Conservation (phyloP, 768 basidiomycete genomes). For the Fistulinella prunicolor region DNA sequence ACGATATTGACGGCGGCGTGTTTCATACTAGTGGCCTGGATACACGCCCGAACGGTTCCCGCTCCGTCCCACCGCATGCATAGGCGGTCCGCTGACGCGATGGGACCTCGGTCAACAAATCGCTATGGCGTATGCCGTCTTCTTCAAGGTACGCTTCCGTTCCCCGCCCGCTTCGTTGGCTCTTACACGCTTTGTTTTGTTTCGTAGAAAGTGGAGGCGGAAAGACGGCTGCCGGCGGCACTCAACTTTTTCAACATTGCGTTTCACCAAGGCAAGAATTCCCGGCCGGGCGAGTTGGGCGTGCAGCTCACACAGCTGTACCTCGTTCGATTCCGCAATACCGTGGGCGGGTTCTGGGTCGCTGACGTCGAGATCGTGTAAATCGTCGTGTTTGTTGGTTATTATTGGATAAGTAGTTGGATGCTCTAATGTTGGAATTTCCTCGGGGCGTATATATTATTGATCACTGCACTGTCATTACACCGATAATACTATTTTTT, state of each 20-base stretch:
- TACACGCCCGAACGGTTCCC: neutral
- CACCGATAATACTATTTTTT: too few species aligned
- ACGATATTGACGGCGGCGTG: neutral
- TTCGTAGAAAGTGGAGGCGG: neutral
- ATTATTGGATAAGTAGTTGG: too few species aligned
- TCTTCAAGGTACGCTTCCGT: neutral
- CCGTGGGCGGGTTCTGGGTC: neutral
- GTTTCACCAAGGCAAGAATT: slow-evolving; percentile 3
- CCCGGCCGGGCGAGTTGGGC: neutral
- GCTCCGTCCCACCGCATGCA: too few species aligned
- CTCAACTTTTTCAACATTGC: slow-evolving; percentile 5
- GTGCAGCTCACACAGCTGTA: slow-evolving; percentile 8
- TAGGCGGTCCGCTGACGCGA: neutral
- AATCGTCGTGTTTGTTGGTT: too few species aligned
- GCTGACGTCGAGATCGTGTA: slow-evolving; percentile 13
- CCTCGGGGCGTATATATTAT: too few species aligned
- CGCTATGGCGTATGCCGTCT: neutral
- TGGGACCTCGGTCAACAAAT: neutral
- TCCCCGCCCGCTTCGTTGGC: neutral
- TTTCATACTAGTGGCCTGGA: neutral
- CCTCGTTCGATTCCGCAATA: slow-evolving; percentile 4
- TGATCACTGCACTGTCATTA: too few species aligned
- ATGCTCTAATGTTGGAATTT: too few species aligned
- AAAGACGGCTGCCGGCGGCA: neutral
- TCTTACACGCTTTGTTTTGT: too few species aligned